Evolutionary conservation across 768 basidiomycete genomes (phyloP), one percentile per base, ranked within the genome.

Genomic region (Auricularia auricula-judae): DNA sequence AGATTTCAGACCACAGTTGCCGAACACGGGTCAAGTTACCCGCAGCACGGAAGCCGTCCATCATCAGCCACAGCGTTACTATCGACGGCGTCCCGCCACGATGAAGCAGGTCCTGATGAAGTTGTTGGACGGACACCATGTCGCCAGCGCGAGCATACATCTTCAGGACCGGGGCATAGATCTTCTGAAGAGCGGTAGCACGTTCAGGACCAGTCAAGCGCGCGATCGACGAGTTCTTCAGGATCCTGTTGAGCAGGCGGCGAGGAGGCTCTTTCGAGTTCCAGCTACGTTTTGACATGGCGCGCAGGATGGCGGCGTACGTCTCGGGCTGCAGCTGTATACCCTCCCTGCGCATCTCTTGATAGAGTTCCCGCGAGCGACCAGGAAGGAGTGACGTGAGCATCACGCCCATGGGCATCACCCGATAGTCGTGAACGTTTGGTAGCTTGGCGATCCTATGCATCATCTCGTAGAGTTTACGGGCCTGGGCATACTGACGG

Each of bases 241-340:
- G 60, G 21, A 62, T 34, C 11, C 21, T 56, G 33, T 36, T 29
- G 66, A 34, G 23, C 80, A 76, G 64, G 78, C 72, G 21, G 75
- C 65, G 1, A 75, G 74, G 10, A 11, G 59, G 42, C 61, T 43
- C 36, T 10, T 16, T 14, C 12, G 58, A 61, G 29, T 47, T 56
- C 42, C 36, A 62, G 14, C 34, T 58, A 16, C 63, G 33, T 54
- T 79, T 77, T 1, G 79, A 79, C 68, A 87, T 89, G 18, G 87
- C 79, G 59, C 76, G 75, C 62, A 97, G 73, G 65, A 98, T 84
- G 51, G 84, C 77, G 33, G 77, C 79, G 71, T 86, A 91, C 0
- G 89, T 90, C 65, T 86, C 74, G 1, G 89, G 81, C 7, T 79
- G 84, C 3, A 89, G 91, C 56, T 82, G 70, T 23, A 97, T 80